Evolutionary conservation across 805 yeast species (phyloP).

Genomic region (Metschnikowia matae): DNA sequence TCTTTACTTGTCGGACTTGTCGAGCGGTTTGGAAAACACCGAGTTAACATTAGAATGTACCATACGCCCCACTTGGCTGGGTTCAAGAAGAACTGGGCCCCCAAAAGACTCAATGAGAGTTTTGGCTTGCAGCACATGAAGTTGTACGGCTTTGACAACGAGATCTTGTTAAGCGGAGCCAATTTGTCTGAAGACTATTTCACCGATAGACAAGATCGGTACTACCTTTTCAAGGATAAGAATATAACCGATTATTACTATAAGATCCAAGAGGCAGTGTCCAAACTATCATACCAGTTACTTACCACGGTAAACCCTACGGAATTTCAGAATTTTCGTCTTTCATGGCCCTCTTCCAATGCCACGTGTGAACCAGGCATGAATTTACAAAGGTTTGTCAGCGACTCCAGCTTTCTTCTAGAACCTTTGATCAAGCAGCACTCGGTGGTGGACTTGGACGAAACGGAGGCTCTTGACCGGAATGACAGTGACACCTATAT

Average conservation of each 20-base stretch:
- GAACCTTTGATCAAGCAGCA: conserved; percentile 55
- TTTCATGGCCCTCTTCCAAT: conserved; percentile 74
- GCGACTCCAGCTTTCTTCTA: conserved; percentile 53
- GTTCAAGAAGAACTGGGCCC: conserved; percentile 58
- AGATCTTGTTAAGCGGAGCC: conserved; percentile 85
- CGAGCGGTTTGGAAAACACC: conserved; percentile 53
- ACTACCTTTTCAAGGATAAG: conserved; percentile 62
- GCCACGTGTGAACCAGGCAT: conserved; percentile 62
- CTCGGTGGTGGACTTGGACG: conserved; percentile 28
- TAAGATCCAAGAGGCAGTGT: conserved; percentile 61
- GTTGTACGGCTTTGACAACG: conserved; percentile 90
- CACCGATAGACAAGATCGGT: conserved; percentile 91
- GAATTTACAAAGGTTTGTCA: conserved; percentile 47
- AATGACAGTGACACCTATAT: conserved; percentile 56
- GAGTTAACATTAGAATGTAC: conserved; percentile 80
- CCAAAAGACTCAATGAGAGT: conserved; percentile 85
- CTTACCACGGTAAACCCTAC: conserved; percentile 37
- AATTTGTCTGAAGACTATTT: conserved; percentile 89
- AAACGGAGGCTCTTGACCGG: conserved; percentile 25
- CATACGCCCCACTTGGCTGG: conserved; percentile 86
- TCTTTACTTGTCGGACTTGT: conserved; percentile 64
- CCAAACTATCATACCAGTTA: conserved; percentile 68
- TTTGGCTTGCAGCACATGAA: conserved; percentile 97
- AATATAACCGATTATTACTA: conserved; percentile 69
- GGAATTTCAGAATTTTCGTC: conserved; percentile 43